These are phyloP conservation scores for Colletotrichum liriopes DNA, from an alignment of 2,329 filamentous ascomycete species.

Conservation along the genomic window DNA sequence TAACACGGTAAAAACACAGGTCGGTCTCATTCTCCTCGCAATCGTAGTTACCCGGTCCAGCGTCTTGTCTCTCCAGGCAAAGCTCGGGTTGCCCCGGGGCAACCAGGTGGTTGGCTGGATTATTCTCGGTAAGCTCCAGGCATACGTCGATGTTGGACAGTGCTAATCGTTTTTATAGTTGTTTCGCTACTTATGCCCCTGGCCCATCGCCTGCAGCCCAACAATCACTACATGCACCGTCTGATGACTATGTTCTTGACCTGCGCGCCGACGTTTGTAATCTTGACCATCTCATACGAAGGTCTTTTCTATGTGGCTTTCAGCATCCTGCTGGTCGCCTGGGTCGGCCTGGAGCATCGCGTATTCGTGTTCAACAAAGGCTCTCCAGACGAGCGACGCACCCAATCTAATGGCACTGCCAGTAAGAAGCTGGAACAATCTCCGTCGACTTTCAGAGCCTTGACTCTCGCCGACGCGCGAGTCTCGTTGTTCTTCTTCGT, in stretches of 20 bases:
- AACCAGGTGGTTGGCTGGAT: slow-evolving; percentile 91
- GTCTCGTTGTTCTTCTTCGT: slow-evolving; percentile 96
- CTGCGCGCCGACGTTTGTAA: slow-evolving; percentile 93
- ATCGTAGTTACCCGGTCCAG: slow-evolving; percentile 92
- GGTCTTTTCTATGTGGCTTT: slow-evolving; percentile 96
- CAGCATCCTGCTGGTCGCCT: slow-evolving; percentile 84
- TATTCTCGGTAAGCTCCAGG: slow-evolving; percentile 73
- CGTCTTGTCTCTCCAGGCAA: slow-evolving; percentile 87
- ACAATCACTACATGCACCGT: slow-evolving; percentile 90
- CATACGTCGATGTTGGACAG: not conserved
- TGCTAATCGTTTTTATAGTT: slow-evolving; percentile 62
- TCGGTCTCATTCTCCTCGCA: slow-evolving; percentile 84
- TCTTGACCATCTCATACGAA: slow-evolving; percentile 97
- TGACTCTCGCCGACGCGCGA: slow-evolving; percentile 87
- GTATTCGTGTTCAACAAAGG: slow-evolving; percentile 56
- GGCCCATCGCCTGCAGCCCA: slow-evolving; percentile 84
- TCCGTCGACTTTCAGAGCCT: slow-evolving; percentile 67
- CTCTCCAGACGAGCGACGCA: slow-evolving; percentile 2
- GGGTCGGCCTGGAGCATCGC: slow-evolving; percentile 92
- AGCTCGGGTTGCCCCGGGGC: slow-evolving; percentile 85
- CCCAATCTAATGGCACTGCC: not conserved
- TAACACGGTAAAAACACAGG: slow-evolving; percentile 54
- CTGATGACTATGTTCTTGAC: slow-evolving; percentile 91
- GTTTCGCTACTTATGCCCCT: slow-evolving; percentile 85
- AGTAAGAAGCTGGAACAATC: not conserved